phyloP scores from a whole-genome alignment of 768 basidiomycete species.

The Naganishia antarctica region DNA sequence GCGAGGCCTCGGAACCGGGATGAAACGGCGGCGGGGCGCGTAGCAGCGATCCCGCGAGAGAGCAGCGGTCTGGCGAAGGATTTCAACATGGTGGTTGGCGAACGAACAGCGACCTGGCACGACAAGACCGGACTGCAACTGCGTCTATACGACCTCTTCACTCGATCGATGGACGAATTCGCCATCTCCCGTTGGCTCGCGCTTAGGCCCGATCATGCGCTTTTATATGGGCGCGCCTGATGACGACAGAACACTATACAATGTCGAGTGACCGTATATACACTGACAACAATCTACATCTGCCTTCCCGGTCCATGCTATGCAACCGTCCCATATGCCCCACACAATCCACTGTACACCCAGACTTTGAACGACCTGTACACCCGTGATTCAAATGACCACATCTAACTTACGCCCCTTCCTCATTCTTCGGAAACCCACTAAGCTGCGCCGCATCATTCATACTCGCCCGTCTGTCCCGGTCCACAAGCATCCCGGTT shows the following conservation, averaged over 20 bases:
- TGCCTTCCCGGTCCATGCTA: no score
- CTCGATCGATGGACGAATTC: conserved; percentile 2
- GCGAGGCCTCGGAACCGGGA: conserved; percentile 18
- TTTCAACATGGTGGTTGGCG: conserved; percentile 11
- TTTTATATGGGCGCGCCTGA: no score
- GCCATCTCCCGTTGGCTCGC: conserved; percentile 15
- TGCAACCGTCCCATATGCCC: no score
- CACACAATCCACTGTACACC: no score
- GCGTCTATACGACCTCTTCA: not conserved
- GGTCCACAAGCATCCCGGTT: conserved; percentile 11
- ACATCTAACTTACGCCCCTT: no score
- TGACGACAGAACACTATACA: no score
- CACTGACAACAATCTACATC: no score
- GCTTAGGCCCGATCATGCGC: no score
- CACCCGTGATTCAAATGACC: no score
- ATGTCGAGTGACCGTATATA: no score
- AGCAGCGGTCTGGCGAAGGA: conserved; percentile 22
- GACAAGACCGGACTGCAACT: not conserved
- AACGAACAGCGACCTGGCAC: not conserved
- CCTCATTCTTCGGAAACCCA: no score
- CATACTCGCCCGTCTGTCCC: conserved; percentile 29
- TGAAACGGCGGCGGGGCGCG: not conserved
- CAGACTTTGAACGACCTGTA: no score
- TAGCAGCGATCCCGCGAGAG: conserved; percentile 5
- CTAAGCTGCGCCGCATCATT: conserved; percentile 6